Evolutionary conservation across 805 yeast genomes (phyloP), one percentile per base, ranked within the genome.

Genomic region (Candida jianshihensis): DNA sequence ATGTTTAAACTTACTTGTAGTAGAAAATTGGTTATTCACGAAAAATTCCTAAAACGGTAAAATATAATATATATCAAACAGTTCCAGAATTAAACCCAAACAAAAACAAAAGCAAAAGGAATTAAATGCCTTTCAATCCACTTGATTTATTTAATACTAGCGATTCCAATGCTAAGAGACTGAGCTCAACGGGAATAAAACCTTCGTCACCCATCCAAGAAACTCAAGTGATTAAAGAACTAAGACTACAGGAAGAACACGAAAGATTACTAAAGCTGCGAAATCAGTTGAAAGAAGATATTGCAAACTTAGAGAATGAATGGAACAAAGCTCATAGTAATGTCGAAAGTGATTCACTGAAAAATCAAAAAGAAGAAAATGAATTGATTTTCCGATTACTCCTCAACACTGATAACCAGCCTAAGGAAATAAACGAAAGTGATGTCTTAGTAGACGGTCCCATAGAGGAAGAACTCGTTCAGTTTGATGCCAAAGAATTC

Each of bases 171-270:
- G 6, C n/a, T 17, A 26, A 26, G 29, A 15, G 17, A 29, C 34
- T 39, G 10, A 39, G 34, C 17, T 29, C 19, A n/a, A 27, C 28
- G 30, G 3, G 32, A 14, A 2, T 31, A 22, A 27, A 25, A 14
- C 31, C 32, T 13, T 49, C 52, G 1, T 47, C 52, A 4, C 54
- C 52, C 1, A 40, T 46, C 4, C 43, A 43, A 21, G 46, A 42
- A 7, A 41, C 40, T 6, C 25, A 19, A 11, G 21, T n/a, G 14
- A 8, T 38, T 7, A 26, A 34, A 41, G 41, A 34, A 21, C 15
- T 26, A 30, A 19, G 21, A 20, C 33, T 49, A 9, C 40, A 44
- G 18, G 28, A 43, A n/a, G 38, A 43, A 28, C 41, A 41, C 15
- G 30, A 28, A 19, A 26, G 27, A 6, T 34, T 47, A 12, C 35